Evolutionary conservation across 2,329 filamentous ascomycete species (phyloP), one percentile per base, ranked within the genome.

Genomic region (Apiospora sp.): DNA sequence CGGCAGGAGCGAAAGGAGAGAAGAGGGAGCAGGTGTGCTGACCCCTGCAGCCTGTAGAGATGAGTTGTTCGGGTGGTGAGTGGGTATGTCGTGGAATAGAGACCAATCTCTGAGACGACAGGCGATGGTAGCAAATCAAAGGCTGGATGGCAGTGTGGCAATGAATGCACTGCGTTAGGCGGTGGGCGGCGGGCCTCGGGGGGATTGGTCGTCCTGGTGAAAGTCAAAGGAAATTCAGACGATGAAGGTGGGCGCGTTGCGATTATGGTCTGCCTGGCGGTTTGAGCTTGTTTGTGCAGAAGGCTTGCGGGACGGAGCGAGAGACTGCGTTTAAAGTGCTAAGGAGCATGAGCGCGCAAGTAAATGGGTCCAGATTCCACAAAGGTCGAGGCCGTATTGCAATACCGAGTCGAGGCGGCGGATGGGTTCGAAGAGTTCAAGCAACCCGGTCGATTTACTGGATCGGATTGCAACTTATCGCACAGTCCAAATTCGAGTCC

Each of bases 211-310:
- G 58, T 37, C 58, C 34, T 41, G 30, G 34, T 41, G 10, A 64
- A 64, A 64, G 58, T 41, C 58, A 64, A 64, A 64, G 58, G 58
- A 64, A 64, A 64, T 41, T 64, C 34, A 64, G 58, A 64, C 34
- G 58, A 64, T 64, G 30, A 34, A 34, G 58, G 30, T 22, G 58
- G 30, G 58, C 58, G 58, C 30, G 58, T n/a, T 64, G 58, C 58
- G 58, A n/a, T 64, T 41, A 37, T 64, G 58, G 34, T 37, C 58
- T 41, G 58, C 34, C 22, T 64, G 54, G 54, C 46, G 34, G 54
- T 22, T 41, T 34, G 19, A 64, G 58, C 58, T 64, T 64, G 58
- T 12, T 12, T 37, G 8, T 37, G 58, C 34, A 37, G 41, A 34
- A 64, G 58, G 58, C 58, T 64, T 64, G 58, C 58, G 19, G 58